Evolutionary conservation across 1,284 basidiomycete genomes (phyloP).

Genomic region (Athelia sp.): DNA sequence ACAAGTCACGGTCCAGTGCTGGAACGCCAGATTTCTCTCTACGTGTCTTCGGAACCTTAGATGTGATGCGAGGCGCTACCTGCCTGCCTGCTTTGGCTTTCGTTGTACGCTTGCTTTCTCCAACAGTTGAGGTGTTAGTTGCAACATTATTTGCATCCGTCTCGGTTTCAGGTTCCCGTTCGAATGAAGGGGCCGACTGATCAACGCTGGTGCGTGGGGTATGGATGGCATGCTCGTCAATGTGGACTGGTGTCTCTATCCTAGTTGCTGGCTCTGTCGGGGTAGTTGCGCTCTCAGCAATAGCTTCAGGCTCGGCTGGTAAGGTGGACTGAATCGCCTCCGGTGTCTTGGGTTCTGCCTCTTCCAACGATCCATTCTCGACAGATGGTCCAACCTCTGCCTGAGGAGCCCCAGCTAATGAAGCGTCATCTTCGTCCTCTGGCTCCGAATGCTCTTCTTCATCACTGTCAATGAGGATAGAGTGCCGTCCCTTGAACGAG

Average conservation of each 20-base stretch:
- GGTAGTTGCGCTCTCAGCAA: slow-evolving; percentile 5
- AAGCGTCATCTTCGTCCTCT: slow-evolving; percentile 27
- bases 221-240: not conserved
- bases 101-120: not conserved
- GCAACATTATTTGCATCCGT: not conserved
- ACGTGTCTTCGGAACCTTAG: slow-evolving; percentile 35
- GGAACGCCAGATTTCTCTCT: slow-evolving; percentile 76
- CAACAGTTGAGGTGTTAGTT: not conserved
- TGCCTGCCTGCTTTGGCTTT: slow-evolving; percentile 10
- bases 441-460: slow-evolving; percentile 49
- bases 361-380: slow-evolving; percentile 18
- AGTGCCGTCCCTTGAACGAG: slow-evolving; percentile 82
- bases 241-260: slow-evolving; percentile 10
- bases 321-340: slow-evolving; percentile 54
- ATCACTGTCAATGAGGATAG: slow-evolving; percentile 68
- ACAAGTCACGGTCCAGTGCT: slow-evolving; percentile 66
- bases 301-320: slow-evolving; percentile 27
- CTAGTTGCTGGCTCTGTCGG: too few relatives aligned
- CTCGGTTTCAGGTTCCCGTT: not conserved
- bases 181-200: too few relatives aligned
- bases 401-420: slow-evolving; percentile 6
- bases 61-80: not conserved
- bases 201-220: not conserved
- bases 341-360: slow-evolving; percentile 64
- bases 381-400: slow-evolving; percentile 1